Base-by-base conservation (phyloP, 2,329 filamentous ascomycete species). In the Talaromyces piceae region DNA sequence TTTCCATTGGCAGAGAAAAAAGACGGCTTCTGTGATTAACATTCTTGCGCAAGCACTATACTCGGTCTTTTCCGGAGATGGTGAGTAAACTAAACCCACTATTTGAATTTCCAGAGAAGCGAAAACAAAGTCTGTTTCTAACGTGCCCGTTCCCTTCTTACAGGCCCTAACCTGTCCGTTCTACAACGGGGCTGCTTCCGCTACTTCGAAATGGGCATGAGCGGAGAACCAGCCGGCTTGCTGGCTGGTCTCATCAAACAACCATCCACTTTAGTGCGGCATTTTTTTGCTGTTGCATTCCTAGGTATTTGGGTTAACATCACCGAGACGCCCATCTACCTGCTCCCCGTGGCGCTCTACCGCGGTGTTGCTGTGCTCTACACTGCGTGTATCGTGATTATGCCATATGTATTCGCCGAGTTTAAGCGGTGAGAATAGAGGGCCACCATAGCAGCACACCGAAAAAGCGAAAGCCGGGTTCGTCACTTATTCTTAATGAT, bases 31-130 rank as follows among this genome's bases (percentile, higher is more conserved):
- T 49, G 91, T 95, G 59, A 93, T 98, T 77, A 98, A 98, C 70
- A 95, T 97, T 60, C 83, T 98, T n/a, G 91, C 93, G 1, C 88
- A 93, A 75, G 91, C 93, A 0, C 79, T 98, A 1, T 98, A 98
- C 73, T 77, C 80, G 27, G 81, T 98, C 11, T 98, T 97, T 66
- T 89, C 91, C 13, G 93, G 91, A 47, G 77, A 94, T 66, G 78
- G 77, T 77, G 66, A 47, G 67, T 58, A 30, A 16, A 20, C 5
- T 22, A 23, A 22, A 55, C 9, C 22, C 37, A 27, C 33, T 9
- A n/a, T 33, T 37, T 20, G n/a, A 37, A 18, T 37, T 18, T 6
- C 20, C 16, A n/a, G 7, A 18, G 11, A 37, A n/a, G n/a, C n/a
- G n/a, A n/a, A n/a, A n/a, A n/a, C n/a, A n/a, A n/a, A n/a, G n/a